Percentiles rank a stretch among this genome's conserved stretches.
Conservation (phyloP, 768 basidiomycete species). For the Melanogaster broomeanus region DNA sequence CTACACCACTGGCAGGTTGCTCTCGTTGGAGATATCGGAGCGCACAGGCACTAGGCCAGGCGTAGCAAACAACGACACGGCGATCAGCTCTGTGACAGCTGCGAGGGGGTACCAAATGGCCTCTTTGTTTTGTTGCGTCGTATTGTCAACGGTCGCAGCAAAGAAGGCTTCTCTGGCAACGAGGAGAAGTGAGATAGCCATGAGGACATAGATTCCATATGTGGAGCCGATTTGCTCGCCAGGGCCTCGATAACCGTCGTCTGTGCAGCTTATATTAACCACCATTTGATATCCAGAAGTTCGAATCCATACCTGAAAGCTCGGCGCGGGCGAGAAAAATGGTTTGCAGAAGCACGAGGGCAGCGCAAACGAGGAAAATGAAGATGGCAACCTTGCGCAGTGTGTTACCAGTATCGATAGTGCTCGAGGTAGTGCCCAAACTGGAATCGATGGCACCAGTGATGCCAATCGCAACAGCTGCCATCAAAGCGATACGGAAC, state of each 20-base stretch:
- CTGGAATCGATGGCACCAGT: constrained; percentile 21
- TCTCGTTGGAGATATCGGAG: constrained; percentile 2
- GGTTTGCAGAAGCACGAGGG: constrained; percentile 21
- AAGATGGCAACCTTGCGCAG: constrained; percentile 29
- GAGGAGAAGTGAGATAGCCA: constrained; percentile 23
- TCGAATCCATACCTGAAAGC: constrained; percentile 8
- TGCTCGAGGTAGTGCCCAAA: background rate
- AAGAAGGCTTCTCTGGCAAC: constrained; percentile 34
- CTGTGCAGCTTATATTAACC: too few species aligned
- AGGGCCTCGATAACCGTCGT: constrained; percentile 1
- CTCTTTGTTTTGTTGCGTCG: constrained; percentile 26
- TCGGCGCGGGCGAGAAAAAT: constrained; percentile 20
- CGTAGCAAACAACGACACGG: constrained; percentile 25
- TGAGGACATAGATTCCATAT: constrained; percentile 24
- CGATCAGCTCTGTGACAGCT: constrained; percentile 33
- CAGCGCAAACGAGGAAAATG: constrained; percentile 31
- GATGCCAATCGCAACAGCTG: constrained; percentile 31
- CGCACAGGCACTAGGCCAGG: constrained; percentile 34
- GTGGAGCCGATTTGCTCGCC: constrained; percentile 11
- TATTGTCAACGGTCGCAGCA: constrained; percentile 19
- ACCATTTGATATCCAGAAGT: constrained; percentile 7
- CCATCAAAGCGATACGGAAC: constrained; percentile 26
- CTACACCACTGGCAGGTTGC: background rate
- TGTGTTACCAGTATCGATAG: constrained; percentile 18
- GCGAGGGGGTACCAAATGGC: constrained; percentile 34